Evolutionary conservation across 805 yeast genomes (phyloP).

Genomic region (Zygoascus flipseniorum): DNA sequence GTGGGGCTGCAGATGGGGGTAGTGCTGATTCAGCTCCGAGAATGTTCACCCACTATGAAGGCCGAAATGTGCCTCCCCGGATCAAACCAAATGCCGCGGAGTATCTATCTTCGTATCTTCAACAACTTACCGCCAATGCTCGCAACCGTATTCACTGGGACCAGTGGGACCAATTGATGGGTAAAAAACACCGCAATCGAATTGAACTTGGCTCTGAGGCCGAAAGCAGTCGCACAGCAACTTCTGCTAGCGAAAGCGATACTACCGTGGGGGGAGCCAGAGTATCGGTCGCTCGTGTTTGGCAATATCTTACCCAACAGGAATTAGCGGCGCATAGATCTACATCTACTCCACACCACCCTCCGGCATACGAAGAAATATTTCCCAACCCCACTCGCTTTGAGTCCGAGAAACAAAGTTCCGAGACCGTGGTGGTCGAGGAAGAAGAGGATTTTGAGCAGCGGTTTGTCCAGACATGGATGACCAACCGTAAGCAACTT

Average conservation of each 20-base stretch:
- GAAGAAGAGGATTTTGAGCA: constrained; percentile 13
- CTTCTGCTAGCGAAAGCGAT: constrained; percentile 10
- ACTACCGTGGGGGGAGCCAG: constrained; percentile 8
- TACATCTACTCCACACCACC: constrained; percentile 4
- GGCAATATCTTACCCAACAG: constrained; percentile 13
- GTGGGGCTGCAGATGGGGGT: neutral
- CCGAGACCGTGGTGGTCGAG: neutral
- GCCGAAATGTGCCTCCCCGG: neutral
- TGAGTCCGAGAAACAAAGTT: neutral
- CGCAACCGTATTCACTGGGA: constrained; percentile 11
- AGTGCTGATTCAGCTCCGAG: neutral
- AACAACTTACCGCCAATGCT: constrained; percentile 14
- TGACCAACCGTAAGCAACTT: constrained; percentile 34
- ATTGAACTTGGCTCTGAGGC: neutral
- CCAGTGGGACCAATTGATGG: constrained; percentile 2
- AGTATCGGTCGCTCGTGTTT: constrained; percentile 9
- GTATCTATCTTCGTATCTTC: constrained; percentile 13
- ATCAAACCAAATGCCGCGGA: constrained; percentile 5
- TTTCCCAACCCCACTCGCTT: constrained; percentile 11
- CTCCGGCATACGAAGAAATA: constrained; percentile 23
- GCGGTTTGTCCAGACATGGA: constrained; percentile 28
- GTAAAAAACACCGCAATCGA: neutral
- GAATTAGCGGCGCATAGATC: neutral
- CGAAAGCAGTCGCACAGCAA: neutral
- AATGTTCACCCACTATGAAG: constrained; percentile 1